These are phyloP conservation scores for Forsythia suspensa DNA, from an alignment of 257 asterid species.

Conservation along the genomic window DNA sequence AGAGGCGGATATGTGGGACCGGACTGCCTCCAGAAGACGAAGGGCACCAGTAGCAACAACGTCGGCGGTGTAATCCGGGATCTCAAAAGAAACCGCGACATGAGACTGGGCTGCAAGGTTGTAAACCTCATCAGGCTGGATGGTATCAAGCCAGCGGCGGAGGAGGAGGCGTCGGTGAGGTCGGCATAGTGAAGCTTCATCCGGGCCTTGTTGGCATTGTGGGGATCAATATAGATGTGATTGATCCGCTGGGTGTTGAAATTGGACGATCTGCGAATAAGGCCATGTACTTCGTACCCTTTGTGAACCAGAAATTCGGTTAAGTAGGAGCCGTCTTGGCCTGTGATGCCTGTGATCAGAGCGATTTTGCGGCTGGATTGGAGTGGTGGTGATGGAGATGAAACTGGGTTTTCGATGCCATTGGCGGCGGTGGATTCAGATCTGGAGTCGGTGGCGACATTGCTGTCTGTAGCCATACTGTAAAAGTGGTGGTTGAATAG, in stretches of 20 bases:
- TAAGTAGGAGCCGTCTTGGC: conserved; percentile 96
- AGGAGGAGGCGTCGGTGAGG: conserved; percentile 97
- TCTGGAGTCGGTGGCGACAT: conserved; percentile 28
- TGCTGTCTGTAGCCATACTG: conserved; percentile 16
- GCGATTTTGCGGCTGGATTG: conserved; percentile 56
- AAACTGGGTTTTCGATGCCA: conserved; percentile 25
- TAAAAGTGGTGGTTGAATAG: neutral
- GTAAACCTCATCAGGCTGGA: conserved; percentile 92
- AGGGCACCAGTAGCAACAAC: conserved; percentile 98
- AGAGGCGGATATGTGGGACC: conserved; percentile 80
- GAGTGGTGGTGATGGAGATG: neutral
- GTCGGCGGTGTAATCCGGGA: conserved; percentile 96
- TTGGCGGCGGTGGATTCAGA: conserved; percentile 35
- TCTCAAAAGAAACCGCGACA: conserved; percentile 97
- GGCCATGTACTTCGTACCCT: conserved; percentile 93
- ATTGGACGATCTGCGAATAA: conserved; percentile 93
- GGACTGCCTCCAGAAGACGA: conserved; percentile 86
- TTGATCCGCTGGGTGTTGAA: conserved; percentile 97
- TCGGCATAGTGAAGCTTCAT: conserved; percentile 99
- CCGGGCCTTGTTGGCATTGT: conserved; percentile 72
- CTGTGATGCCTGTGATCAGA: conserved; percentile 95
- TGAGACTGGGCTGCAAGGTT: conserved; percentile 98
- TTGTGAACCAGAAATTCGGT: conserved; percentile 79
- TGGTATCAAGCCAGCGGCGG: conserved; percentile 91
- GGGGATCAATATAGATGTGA: conserved; percentile 97